These are phyloP conservation scores for Rhynchosporium secalis DNA, from an alignment of 2,329 filamentous ascomycete species.

Conservation along the genomic window DNA sequence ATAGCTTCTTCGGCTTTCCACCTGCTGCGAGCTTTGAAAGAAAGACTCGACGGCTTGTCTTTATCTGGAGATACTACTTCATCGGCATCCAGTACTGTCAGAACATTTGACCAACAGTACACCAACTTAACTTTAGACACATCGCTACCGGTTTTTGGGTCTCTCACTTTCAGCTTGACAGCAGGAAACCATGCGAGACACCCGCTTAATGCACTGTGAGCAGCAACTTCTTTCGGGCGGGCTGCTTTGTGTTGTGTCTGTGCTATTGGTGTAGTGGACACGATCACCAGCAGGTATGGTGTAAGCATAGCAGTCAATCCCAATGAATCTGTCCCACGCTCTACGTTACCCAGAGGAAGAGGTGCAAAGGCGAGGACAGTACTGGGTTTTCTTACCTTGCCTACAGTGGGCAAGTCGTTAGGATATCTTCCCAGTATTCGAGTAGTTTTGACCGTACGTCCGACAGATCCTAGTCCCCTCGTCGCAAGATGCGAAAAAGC, in stretches of 20 bases:
- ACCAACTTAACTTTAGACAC: constrained; percentile 83
- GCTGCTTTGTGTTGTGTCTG: constrained; percentile 95
- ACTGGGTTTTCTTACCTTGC: constrained; percentile 81
- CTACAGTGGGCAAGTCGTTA: constrained; percentile 57
- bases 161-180: constrained; percentile 81
- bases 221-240: constrained; percentile 84
- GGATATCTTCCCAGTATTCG: constrained; percentile 92
- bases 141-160: constrained; percentile 64
- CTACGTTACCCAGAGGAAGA: constrained; percentile 89
- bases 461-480: constrained; percentile 82
- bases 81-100: constrained; percentile 88
- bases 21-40: constrained; percentile 78
- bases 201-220: constrained; percentile 89
- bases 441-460: constrained; percentile 82
- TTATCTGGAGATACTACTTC: constrained; percentile 67
- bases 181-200: constrained; percentile 97
- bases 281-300: constrained; percentile 91
- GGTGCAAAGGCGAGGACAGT: constrained; percentile 91
- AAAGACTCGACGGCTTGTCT: constrained; percentile 75
- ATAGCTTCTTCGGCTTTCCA: constrained; percentile 96
- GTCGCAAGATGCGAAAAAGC: constrained; percentile 96
- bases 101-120: constrained; percentile 98
- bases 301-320: constrained; percentile 94
- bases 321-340: constrained; percentile 81
- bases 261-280: constrained; percentile 93